These are phyloP conservation scores for Benincasa hispida DNA, from an alignment of 306 rosid species.

Conservation along the genomic window DNA sequence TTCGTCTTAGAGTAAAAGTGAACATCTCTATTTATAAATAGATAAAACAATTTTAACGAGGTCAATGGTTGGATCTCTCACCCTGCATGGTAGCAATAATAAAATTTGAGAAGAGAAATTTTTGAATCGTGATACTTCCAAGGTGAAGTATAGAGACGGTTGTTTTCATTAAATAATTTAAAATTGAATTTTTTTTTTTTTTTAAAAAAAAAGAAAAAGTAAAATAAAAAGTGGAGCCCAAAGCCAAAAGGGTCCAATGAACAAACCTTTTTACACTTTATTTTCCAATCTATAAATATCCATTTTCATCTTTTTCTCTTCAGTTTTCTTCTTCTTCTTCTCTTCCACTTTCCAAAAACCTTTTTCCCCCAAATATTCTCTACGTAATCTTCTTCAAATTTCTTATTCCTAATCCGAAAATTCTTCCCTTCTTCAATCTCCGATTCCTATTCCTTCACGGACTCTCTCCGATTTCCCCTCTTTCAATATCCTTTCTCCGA, in stretches of 20 bases:
- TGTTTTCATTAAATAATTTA: too few species aligned
- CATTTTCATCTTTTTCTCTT: neutral
- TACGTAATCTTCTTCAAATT: neutral
- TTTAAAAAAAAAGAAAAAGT: too few species aligned
- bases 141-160: neutral
- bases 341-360: neutral
- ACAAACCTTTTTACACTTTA: neutral
- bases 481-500: neutral
- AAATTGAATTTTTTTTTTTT: too few species aligned
- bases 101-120: too few species aligned
- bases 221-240: neutral
- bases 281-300: neutral
- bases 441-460: neutral
- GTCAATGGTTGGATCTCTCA: too few species aligned
- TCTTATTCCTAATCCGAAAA: neutral
- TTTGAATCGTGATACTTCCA: neutral
- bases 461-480: neutral
- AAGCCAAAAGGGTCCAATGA: neutral
- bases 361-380: constrained; percentile 1
- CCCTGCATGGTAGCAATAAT: too few species aligned
- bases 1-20: too few species aligned
- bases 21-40: too few species aligned
- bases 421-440: neutral
- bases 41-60: too few species aligned
- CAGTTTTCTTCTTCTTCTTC: neutral